Conservation (phyloP, 805 yeast species). For the Saccharomycopsis oosterbeekiorum region DNA sequence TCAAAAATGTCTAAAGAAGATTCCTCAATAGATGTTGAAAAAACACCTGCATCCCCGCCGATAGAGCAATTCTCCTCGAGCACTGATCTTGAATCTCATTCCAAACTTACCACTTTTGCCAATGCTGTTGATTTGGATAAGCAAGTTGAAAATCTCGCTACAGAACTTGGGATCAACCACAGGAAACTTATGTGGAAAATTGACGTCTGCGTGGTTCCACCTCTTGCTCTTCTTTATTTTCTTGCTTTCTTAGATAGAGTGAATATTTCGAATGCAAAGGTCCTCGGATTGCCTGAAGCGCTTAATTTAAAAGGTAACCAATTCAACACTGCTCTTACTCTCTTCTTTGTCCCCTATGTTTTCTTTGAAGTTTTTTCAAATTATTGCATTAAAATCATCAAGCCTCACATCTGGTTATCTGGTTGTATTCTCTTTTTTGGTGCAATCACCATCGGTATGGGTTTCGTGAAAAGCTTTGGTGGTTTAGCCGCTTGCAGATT, state of each 20-base stretch:
- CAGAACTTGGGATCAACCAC: slow-evolving; percentile 38
- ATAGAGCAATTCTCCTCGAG: neutral
- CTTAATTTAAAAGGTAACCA: slow-evolving; percentile 46
- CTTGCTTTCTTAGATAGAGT: slow-evolving; percentile 74
- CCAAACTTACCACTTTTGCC: neutral
- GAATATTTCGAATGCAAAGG: slow-evolving; percentile 72
- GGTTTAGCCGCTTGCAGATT: slow-evolving; percentile 54
- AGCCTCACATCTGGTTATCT: slow-evolving; percentile 58
- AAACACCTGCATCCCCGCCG: neutral
- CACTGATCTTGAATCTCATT: neutral
- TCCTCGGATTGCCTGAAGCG: slow-evolving; percentile 55
- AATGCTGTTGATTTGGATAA: slow-evolving; percentile 1
- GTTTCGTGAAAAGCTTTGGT: slow-evolving; percentile 49
- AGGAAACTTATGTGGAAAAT: slow-evolving; percentile 49
- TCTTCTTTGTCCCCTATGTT: slow-evolving; percentile 65
- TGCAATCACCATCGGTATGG: slow-evolving; percentile 53
- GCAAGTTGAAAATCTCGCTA: neutral
- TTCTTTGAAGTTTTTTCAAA: slow-evolving; percentile 57
- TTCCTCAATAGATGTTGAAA: neutral
- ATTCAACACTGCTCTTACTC: slow-evolving; percentile 54
- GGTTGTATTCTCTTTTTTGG: slow-evolving; percentile 55
- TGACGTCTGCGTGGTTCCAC: slow-evolving; percentile 56
- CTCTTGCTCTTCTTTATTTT: slow-evolving; percentile 59
- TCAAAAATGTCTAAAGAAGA: neutral
- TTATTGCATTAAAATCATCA: slow-evolving; percentile 44